Base-by-base conservation (phyloP, 495 filamentous ascomycete species). In the Amorphotheca resinae region DNA sequence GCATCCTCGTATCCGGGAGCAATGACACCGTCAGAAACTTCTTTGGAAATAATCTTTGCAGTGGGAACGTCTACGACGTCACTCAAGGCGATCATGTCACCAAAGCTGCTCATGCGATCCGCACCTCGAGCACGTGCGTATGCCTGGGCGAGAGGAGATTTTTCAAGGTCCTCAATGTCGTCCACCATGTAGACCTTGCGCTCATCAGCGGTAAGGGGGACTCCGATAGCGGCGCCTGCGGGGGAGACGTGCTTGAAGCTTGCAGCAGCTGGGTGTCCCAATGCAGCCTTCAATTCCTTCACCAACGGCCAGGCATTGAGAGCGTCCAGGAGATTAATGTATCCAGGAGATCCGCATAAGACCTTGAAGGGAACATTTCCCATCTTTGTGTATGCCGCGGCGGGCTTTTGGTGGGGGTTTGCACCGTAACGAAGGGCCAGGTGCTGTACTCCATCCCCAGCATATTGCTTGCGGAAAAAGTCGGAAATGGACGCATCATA, bases 171-270 rank as follows among this genome's bases (percentile, higher is more conserved):
- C 41, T 80, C 76, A 55, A 98, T 89, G 60, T 95, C 93, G 48
- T 93, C 85, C 22, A 96, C 93, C 76, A 98, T 94, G 68, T 91
- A 96, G 21, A 95, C 89, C 68, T 93, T 88, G 65, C 82, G 77
- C 71, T 98, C 91, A 40, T 82, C 79, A 39, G 85, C 77, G 45
- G 64, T 85, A 52, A 98, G 71, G 26, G 83, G 84, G 17, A 87
- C 72, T 48, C 88, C 91, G 56, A 98, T 87, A 42, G 91, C 91
- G 36, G 91, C 91, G 51, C 91, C 91, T 30, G 91, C 91, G 6
- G 91, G 91, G 3, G 93, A 96, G 30, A 96, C 91, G 59, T 96
- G 93, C 74, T 98, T 98, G 80, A 98, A 98, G 61, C 84, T 93
- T 38, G 91, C 89, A 15, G 91, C 93, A 20, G 91, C 91, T n/a